Conservation (phyloP, 352 stramenopile genomes). For the Phytophthora kernoviae region DNA sequence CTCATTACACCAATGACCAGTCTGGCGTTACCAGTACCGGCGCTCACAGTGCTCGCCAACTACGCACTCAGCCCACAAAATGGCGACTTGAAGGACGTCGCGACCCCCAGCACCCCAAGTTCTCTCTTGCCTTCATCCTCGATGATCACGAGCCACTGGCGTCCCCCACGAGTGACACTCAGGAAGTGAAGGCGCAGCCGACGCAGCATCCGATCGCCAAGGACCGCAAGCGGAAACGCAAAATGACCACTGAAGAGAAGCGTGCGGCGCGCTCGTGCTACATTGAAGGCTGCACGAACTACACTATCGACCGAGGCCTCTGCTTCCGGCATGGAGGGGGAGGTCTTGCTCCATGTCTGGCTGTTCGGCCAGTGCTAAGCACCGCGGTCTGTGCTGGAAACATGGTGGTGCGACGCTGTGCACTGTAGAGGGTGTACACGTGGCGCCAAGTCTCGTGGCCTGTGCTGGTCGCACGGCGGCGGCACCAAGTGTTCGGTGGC, state of each 20-base stretch:
- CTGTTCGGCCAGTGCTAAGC: slow-evolving; percentile 55
- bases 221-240: slow-evolving; percentile 12
- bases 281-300: slow-evolving; percentile 47
- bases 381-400: slow-evolving; percentile 45
- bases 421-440: slow-evolving; percentile 57
- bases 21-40: slow-evolving; percentile 7
- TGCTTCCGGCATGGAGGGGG: slow-evolving; percentile 47
- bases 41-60: neutral
- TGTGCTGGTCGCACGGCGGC: slow-evolving; percentile 79
- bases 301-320: slow-evolving; percentile 55
- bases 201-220: slow-evolving; percentile 5
- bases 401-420: slow-evolving; percentile 51
- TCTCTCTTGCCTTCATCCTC: slow-evolving; percentile 34
- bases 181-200: neutral
- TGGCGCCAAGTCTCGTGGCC: slow-evolving; percentile 65
- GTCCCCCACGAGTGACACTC: neutral
- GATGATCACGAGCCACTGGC: slow-evolving; percentile 21
- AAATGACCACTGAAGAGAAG: slow-evolving; percentile 20
- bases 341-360: slow-evolving; percentile 51
- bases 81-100: neutral
- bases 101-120: slow-evolving; percentile 10
- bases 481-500: slow-evolving; percentile 49
- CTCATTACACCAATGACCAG: neutral
- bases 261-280: slow-evolving; percentile 53
- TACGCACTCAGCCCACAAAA: neutral